phyloP scores from a whole-genome alignment of 345 rosid genomes.

The Noccaea caerulescens region DNA sequence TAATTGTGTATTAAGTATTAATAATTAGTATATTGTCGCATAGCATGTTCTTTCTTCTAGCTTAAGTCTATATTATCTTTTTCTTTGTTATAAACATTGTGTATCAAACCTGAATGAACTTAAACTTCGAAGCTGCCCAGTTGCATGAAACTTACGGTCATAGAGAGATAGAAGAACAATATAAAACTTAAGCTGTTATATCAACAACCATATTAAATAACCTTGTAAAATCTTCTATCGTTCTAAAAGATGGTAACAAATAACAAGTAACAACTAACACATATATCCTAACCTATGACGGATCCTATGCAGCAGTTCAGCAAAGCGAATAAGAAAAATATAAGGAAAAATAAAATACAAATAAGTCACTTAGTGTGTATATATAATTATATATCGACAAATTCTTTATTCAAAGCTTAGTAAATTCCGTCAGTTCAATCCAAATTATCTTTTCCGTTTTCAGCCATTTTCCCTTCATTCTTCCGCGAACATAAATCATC shows the following conservation, averaged over 20 bases:
- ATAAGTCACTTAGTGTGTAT: neutral
- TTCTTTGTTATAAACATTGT: neutral
- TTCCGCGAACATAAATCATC: slow-evolving; percentile 31
- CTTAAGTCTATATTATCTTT: slow-evolving; percentile 17
- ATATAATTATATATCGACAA: neutral
- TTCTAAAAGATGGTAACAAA: too few relatives aligned
- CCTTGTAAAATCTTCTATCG: too few relatives aligned
- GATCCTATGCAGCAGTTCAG: neutral
- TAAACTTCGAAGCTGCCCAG: neutral
- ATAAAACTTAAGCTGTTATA: neutral
- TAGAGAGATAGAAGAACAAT: slow-evolving; percentile 1
- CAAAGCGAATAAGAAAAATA: neutral
- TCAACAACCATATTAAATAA: too few relatives aligned
- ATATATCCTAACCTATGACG: neutral
- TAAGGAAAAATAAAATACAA: neutral
- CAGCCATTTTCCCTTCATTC: neutral
- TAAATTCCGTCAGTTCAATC: neutral
- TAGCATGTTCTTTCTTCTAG: slow-evolving; percentile 31
- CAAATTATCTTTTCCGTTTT: neutral
- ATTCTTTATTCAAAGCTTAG: neutral
- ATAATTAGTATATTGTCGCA: slow-evolving; percentile 14
- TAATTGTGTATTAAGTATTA: neutral
- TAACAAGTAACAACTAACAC: neutral
- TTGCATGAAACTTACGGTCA: neutral
- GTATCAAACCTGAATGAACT: neutral